These are phyloP conservation scores for Orychophragmus violaceus DNA, from an alignment of 345 rosid species.

Conservation along the genomic window DNA sequence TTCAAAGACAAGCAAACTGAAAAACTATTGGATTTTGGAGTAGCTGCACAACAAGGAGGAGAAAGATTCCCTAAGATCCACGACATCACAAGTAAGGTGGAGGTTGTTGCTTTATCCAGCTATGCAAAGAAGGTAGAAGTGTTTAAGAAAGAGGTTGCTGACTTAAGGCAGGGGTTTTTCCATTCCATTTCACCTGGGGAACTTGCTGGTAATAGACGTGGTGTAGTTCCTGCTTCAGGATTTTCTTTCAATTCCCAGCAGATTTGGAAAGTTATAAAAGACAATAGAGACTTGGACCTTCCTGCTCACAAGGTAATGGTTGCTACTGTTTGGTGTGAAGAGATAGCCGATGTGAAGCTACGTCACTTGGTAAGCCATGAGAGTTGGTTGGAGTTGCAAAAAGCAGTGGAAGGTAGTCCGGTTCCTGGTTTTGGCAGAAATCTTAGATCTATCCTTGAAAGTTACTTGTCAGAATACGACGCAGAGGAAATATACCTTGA, in stretches of 20 bases:
- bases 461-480: constrained; percentile 57
- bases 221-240: constrained; percentile 86
- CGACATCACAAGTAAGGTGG: no score
- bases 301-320: constrained; percentile 98
- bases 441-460: constrained; percentile 50
- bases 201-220: constrained; percentile 84
- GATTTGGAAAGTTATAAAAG: constrained; percentile 78
- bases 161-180: constrained; percentile 63
- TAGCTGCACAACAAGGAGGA: no score
- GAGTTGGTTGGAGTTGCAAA: constrained; percentile 68
- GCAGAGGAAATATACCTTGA: constrained; percentile 63
- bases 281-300: constrained; percentile 87
- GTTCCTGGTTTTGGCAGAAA: constrained; percentile 66
- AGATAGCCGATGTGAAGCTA: constrained; percentile 67
- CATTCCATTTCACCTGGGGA: constrained; percentile 87
- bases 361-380: constrained; percentile 41
- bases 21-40: no score
- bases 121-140: constrained; percentile 67
- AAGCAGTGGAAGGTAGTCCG: constrained; percentile 48
- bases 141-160: constrained; percentile 75
- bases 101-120: constrained; percentile 74
- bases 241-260: constrained; percentile 77
- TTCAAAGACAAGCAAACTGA: no score
- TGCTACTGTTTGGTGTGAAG: constrained; percentile 92
- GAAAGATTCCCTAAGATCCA: no score